A percentile compares a stretch with the other conserved stretches of the same genome.
phyloP scores from a whole-genome alignment of 371 early-diverging fungal genomes.

The Zopfochytrium polystomum region DNA sequence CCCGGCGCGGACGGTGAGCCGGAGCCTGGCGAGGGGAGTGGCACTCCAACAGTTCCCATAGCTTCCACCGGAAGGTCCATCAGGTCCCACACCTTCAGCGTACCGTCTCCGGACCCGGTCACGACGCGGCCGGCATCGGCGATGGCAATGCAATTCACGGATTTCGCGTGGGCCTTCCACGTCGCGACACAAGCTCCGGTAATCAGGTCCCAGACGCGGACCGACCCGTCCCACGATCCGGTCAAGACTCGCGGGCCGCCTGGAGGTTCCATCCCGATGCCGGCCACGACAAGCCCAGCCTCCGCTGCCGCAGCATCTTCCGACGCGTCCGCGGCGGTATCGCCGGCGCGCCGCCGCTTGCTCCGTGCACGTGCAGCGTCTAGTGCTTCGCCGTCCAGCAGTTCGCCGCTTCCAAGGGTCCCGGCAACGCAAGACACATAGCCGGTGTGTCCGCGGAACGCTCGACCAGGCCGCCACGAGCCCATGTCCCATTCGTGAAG shows the following conservation, averaged over 20 bases:
- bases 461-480: conserved; percentile 1
- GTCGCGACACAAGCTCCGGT: conserved; percentile 15
- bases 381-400: background rate
- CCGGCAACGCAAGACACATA: conserved; percentile 27
- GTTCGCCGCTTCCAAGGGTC: conserved; percentile 6
- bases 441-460: conserved; percentile 28
- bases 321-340: no score
- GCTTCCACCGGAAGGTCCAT: conserved; percentile 6
- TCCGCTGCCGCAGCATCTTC: background rate
- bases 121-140: background rate
- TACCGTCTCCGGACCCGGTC: conserved; percentile 28
- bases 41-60: background rate
- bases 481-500: conserved; percentile 26
- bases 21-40: conserved; percentile 7
- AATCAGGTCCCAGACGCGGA: conserved; percentile 31
- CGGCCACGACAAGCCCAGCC: background rate
- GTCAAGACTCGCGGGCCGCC: conserved; percentile 27
- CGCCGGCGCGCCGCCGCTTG: background rate
- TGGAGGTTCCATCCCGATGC: background rate
- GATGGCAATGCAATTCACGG: conserved; percentile 23
- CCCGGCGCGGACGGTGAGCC: background rate
- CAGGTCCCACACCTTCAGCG: conserved; percentile 34
- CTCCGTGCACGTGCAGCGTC: background rate
- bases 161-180: conserved; percentile 13
- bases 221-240: conserved; percentile 30